A percentile compares a stretch with the other conserved stretches of the same genome.
Evolutionary conservation across 305 asterid species (phyloP).

Genomic region (Solanum hybrid): DNA sequence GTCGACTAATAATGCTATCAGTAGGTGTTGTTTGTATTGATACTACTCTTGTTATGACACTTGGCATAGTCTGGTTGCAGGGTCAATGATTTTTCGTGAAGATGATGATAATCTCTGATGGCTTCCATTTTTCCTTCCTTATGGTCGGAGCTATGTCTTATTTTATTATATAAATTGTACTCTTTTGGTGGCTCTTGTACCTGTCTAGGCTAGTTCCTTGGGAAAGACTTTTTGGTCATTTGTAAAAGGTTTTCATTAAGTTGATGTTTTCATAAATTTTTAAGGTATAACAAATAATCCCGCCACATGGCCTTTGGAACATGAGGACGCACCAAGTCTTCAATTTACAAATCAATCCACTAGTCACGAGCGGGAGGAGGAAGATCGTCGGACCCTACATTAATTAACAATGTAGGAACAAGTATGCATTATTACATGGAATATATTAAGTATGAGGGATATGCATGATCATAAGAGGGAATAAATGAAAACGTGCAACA

Average conservation of each 20-base stretch:
- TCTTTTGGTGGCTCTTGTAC: not conserved
- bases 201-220: not conserved
- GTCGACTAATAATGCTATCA: not conserved
- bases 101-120: not conserved
- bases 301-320: not conserved
- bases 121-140: not conserved
- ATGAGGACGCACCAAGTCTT: not conserved
- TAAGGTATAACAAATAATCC: not conserved
- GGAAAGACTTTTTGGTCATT: not conserved
- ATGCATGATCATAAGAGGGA: not conserved
- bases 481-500: not conserved
- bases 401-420: not conserved
- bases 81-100: not conserved
- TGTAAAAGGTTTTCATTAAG: not conserved
- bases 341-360: not conserved
- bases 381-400: not conserved
- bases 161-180: not conserved
- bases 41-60: not conserved
- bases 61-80: not conserved
- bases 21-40: not conserved
- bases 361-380: not conserved
- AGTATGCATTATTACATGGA: not conserved
- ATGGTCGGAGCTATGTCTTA: not conserved
- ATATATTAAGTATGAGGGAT: not conserved
- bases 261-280: not conserved